Percentiles rank a stretch among this genome's conserved stretches.
Conservation (phyloP, 768 basidiomycete genomes). For the Mycena belliarum region DNA sequence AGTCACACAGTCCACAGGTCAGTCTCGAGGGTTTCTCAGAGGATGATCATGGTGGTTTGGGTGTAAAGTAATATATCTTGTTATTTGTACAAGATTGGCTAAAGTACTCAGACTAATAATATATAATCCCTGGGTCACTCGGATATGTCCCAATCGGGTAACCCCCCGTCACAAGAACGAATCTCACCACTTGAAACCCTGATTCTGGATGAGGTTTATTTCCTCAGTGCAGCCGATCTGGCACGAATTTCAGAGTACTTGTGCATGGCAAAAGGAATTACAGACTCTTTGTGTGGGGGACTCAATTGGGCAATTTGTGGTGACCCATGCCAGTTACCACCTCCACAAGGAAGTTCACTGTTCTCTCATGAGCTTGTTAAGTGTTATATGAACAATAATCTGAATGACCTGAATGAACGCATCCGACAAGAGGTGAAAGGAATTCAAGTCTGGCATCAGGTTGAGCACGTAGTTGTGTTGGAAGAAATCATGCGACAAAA, state of each 20-base stretch:
- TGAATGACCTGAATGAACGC: neutral
- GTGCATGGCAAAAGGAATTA: conserved; percentile 5
- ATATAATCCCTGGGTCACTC: too few relatives aligned
- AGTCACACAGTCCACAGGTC: neutral
- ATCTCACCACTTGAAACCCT: too few relatives aligned
- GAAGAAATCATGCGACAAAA: conserved; percentile 27
- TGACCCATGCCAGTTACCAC: conserved; percentile 10
- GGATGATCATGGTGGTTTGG: neutral
- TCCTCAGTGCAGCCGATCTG: neutral
- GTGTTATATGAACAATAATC: neutral
- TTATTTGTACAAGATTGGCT: too few relatives aligned
- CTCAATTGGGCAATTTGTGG: conserved; percentile 4
- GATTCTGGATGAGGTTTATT: too few relatives aligned
- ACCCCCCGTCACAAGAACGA: too few relatives aligned
- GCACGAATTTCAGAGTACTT: neutral
- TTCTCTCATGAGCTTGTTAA: neutral
- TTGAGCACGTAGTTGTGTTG: too few relatives aligned
- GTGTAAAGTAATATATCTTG: neutral
- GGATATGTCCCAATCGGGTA: too few relatives aligned
- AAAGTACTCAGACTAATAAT: too few relatives aligned
- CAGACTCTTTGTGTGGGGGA: conserved; percentile 3
- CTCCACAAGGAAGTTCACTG: neutral
- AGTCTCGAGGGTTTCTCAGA: neutral
- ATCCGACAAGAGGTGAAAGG: too few relatives aligned
- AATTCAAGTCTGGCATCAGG: too few relatives aligned